Evolutionary conservation across 2,329 filamentous ascomycete species (phyloP).

Genomic region (Pseudopithomyces chartarum): DNA sequence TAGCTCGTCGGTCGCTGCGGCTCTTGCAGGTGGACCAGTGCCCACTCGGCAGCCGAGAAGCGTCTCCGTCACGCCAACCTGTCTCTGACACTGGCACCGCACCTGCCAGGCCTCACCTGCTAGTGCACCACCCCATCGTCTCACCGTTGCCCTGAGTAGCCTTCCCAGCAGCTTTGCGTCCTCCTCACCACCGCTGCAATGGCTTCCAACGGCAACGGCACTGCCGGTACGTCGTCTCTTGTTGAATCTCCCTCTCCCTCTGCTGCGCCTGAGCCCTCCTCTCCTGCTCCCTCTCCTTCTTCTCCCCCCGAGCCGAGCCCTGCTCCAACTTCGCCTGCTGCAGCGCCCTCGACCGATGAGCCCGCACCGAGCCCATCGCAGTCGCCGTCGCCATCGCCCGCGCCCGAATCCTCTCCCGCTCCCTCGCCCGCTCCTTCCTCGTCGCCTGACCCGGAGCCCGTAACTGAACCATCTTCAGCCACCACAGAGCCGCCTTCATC

Average conservation of each 20-base stretch:
- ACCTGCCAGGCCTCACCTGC: slow-evolving; percentile 3
- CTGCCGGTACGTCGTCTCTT: slow-evolving; percentile 41
- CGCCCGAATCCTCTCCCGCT: slow-evolving; percentile 12
- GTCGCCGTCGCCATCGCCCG: slow-evolving; percentile 8
- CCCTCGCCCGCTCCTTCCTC: slow-evolving; percentile 1
- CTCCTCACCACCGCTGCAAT: slow-evolving; percentile 18
- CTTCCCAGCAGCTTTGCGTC: background rate
- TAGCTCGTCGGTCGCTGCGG: background rate
- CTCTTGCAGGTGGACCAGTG: background rate
- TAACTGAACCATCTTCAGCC: slow-evolving; percentile 17
- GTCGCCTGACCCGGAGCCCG: slow-evolving; percentile 1
- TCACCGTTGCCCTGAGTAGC: background rate
- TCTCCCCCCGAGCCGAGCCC: slow-evolving; percentile 14
- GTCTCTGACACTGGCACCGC: background rate
- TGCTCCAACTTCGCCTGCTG: slow-evolving; percentile 17
- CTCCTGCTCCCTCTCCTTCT: slow-evolving; percentile 13
- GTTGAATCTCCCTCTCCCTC: slow-evolving; percentile 10
- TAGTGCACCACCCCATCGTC: background rate
- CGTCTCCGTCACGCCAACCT: slow-evolving; percentile 8
- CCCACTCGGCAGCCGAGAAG: slow-evolving; percentile 8
- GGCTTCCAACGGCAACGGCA: slow-evolving; percentile 32
- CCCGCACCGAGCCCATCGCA: slow-evolving; percentile 17
- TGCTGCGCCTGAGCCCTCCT: slow-evolving; percentile 18
- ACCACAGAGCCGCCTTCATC: slow-evolving; percentile 7
- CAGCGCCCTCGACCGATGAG: slow-evolving; percentile 14